Base-by-base conservation (phyloP, 164 flowering plant genomes). In the Malania oleifera region DNA sequence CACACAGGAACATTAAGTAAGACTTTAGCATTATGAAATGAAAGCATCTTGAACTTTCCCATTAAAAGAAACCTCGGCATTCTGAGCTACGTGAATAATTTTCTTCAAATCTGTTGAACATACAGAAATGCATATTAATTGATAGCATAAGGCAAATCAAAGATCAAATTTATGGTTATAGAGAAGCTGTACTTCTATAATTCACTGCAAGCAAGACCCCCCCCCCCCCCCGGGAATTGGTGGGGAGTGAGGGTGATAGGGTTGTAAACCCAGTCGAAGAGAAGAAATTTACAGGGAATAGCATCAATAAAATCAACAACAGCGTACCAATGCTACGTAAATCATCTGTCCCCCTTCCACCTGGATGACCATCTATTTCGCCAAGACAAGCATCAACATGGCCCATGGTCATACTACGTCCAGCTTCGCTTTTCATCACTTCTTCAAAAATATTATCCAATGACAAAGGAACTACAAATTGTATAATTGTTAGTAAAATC, bases 361-460 rank as follows among this genome's bases (percentile, higher is more conserved):
- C 47, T 31, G 72, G 27, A 35, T 67, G 52, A 69, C 82, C 79
- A 38, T 82, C 83, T 67, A 93, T 66, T 55, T 80, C 71, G 12
- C 24, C 68, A 62, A 93, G 95, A 35, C 76, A 71, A 58, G 78
- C 69, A 72, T 78, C 72, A 44, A 90, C 81, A 71, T 67, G 92
- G 20, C 86, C 95, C 41, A 77, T 28, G 17, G 87, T 83, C 93
- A 84, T 73, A 15, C 60, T 78, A 57, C 83, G 87, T 37, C 92
- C 95, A 52, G 66, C 78, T 72, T 78, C 78, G 58, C 68, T 76
- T 60, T 82, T 80, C 59, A 85, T 86, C 49, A 86, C 92, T 77
- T 88, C 96, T 59, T 78, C 77, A 60, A 67, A 81, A 57, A 93
- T 86, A 35, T 78, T 70, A 60, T 77, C 60, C 43, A 87, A 20